phyloP scores from a whole-genome alignment of 2,329 filamentous ascomycete species.

The Thelonectria discophora region DNA sequence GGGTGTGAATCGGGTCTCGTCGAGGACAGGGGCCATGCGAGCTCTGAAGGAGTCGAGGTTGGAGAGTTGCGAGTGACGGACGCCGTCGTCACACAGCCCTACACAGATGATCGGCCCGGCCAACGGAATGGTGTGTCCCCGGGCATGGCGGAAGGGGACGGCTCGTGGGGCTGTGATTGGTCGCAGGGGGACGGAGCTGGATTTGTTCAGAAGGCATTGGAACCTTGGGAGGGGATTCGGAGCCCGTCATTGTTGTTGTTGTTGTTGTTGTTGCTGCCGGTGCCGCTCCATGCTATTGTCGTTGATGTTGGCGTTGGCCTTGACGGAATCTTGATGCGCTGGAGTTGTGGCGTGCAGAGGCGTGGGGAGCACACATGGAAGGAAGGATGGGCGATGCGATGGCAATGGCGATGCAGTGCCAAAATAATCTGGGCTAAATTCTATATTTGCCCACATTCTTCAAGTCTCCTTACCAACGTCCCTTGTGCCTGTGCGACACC shows the following conservation, averaged over 20 bases:
- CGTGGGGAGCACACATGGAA: not conserved
- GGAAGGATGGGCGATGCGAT: constrained; percentile 6
- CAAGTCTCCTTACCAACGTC: constrained; percentile 10
- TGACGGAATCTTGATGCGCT: constrained; percentile 13
- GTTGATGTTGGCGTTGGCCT: not conserved
- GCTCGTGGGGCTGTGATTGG: constrained; percentile 29
- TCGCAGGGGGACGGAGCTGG: constrained; percentile 10
- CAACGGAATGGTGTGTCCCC: constrained; percentile 22
- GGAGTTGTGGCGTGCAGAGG: constrained; percentile 1
- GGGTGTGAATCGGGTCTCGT: constrained; percentile 16
- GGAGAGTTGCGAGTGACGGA: constrained; percentile 22
- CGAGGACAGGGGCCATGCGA: constrained; percentile 12
- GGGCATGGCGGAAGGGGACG: constrained; percentile 31
- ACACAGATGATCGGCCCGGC: constrained; percentile 39
- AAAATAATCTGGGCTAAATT: constrained; percentile 35
- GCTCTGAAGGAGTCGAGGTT: constrained; percentile 5
- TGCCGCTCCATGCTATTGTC: too few species aligned
- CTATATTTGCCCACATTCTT: constrained; percentile 33
- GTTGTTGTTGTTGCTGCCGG: too few species aligned
- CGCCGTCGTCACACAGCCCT: constrained; percentile 45
- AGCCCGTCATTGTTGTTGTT: constrained; percentile 1
- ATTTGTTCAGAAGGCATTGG: constrained; percentile 17
- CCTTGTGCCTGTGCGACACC: not conserved
- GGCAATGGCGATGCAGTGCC: constrained; percentile 17
- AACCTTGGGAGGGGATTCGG: constrained; percentile 16